Conservation (phyloP, 2,329 filamentous ascomycete genomes). For the Neofusicoccum sp. region DNA sequence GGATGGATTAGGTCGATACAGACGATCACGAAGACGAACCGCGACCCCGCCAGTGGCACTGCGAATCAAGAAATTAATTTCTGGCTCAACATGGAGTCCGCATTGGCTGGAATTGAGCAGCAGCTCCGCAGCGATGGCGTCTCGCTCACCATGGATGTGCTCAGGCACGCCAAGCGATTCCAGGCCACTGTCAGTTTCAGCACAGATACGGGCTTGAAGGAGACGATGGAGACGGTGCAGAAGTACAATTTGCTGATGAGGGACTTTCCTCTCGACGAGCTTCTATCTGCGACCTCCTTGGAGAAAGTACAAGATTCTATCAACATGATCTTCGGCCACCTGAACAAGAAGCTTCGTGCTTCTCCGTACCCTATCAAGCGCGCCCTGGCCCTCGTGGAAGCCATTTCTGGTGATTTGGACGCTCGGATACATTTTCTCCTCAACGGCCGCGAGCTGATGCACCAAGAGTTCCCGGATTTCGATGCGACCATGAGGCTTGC, state of each 20-base stretch:
- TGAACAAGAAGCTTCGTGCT: conserved; percentile 97
- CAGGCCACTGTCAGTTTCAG: conserved; percentile 96
- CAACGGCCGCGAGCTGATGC: conserved; percentile 82
- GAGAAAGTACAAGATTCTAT: conserved; percentile 87
- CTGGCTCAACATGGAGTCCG: conserved; percentile 95
- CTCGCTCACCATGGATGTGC: conserved; percentile 83
- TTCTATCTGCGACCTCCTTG: conserved; percentile 86
- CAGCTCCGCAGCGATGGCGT: conserved; percentile 90
- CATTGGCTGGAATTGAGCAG: conserved; percentile 84
- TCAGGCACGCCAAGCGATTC: conserved; percentile 96
- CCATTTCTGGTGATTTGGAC: conserved; percentile 91
- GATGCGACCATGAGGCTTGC: conserved; percentile 78
- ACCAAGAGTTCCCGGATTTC: conserved; percentile 90
- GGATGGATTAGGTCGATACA: conserved; percentile 99
- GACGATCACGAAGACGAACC: conserved; percentile 88
- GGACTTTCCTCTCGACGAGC: conserved; percentile 92
- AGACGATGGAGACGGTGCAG: conserved; percentile 92
- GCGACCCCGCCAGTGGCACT: conserved; percentile 73
- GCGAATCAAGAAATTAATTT: conserved; percentile 99
- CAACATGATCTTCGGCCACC: conserved; percentile 82
- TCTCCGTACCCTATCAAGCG: conserved; percentile 92
- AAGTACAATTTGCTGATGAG: conserved; percentile 99
- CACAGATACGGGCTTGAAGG: conserved; percentile 92
- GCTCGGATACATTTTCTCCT: conserved; percentile 80
- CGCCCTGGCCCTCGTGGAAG: conserved; percentile 90